Evolutionary conservation across 2,329 filamentous ascomycete genomes (phyloP), one percentile per base, ranked within the genome.

Genomic region (Parastagonospora avenae): DNA sequence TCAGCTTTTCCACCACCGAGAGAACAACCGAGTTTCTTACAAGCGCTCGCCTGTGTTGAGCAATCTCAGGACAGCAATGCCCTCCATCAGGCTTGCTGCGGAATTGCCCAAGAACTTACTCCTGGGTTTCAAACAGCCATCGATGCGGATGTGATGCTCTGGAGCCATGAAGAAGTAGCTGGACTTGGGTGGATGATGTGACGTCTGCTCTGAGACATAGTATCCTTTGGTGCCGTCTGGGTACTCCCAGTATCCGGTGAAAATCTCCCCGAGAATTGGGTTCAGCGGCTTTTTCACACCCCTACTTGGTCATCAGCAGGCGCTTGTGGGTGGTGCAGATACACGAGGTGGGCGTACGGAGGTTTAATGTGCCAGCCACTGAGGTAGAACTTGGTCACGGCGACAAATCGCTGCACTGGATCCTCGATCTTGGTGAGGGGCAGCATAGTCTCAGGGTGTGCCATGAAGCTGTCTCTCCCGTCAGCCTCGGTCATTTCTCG

Each of bases 161-260:
- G 94, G 94, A 0, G 91, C 92, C 87, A 96, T 92, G 78, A 96
- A 99, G 75, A 99, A 99, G 79, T 99, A 99, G 76, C 92, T 96
- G 40, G 93, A 97, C 78, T 99, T 99, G 27, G 94, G 94, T 29
- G 94, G 94, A 70, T 99, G 94, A 73, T 99, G 94, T 27, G 92
- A 97, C 1, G 94, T 99, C 76, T 99, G 94, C 76, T 99, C 94
- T 41, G 93, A 87, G 63, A 99, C 91, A 77, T 99, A 99, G 78
- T 96, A 99, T 56, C 90, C 93, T 61, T 85, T 86, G 29, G 91
- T 96, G 14, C 87, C 81, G 74, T 95, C 89, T 11, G 88, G 84
- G 57, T 96, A 88, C 62, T 97, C 90, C 94, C 94, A 99, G 75
- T 94, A 97, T 74, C 93, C 92, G 45, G 91, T 93, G 71, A 92